Conservation (phyloP, 139 green algal species). For the Tetraselmis chui region DNA sequence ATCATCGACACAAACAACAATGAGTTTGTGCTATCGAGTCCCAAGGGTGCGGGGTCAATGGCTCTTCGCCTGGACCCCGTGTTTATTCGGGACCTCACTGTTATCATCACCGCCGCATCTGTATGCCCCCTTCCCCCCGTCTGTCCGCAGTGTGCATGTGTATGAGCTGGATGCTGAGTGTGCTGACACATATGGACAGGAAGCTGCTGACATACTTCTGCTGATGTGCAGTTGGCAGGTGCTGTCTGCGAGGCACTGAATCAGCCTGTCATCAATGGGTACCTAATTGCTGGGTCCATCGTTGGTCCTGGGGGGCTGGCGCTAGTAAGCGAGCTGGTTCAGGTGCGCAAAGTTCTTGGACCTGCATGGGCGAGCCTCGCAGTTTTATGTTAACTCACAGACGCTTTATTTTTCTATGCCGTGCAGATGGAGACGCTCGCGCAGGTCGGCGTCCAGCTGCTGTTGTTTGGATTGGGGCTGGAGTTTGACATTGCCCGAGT, state of each 20-base stretch:
- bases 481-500: conserved; percentile 86
- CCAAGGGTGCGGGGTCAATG: conserved; percentile 63
- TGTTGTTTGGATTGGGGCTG: conserved; percentile 91
- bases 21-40: conserved; percentile 94
- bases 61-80: conserved; percentile 83
- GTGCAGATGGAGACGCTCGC: conserved; percentile 72
- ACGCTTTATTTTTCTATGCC: too few relatives aligned
- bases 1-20: conserved; percentile 96
- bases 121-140: conserved; percentile 16
- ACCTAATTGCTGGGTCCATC: conserved; percentile 85
- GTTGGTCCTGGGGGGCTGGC: conserved; percentile 85
- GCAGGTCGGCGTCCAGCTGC: conserved; percentile 90
- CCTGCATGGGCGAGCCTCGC: too few relatives aligned
- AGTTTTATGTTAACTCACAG: too few relatives aligned
- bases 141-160: too few relatives aligned
- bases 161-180: too few relatives aligned
- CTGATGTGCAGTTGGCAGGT: conserved; percentile 44
- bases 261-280: conserved; percentile 92
- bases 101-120: conserved; percentile 59
- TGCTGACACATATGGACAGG: too few relatives aligned
- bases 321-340: conserved; percentile 74
- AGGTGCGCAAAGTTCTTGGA: conserved; percentile 49
- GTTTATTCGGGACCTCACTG: conserved; percentile 78
- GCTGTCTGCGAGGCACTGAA: conserved; percentile 61
- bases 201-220: too few relatives aligned